A percentile compares a stretch with the other conserved stretches of the same genome.
phyloP scores from a whole-genome alignment of 2,329 filamentous ascomycete species.

The Aspergillus uvarum region DNA sequence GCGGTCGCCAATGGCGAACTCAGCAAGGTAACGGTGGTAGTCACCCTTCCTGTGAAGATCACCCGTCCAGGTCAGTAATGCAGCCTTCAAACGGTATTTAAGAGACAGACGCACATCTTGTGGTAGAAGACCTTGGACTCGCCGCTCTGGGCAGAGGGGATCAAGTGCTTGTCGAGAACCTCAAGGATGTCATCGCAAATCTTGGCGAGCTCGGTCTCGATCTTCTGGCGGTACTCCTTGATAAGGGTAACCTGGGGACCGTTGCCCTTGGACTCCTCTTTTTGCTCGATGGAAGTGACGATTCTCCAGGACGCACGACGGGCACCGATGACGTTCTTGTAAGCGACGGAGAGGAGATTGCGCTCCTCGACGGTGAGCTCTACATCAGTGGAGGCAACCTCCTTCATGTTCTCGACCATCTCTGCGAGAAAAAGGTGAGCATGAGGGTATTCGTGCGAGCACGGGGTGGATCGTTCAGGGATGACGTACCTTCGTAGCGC shows the following conservation, averaged over 20 bases:
- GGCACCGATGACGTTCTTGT: constrained; percentile 98
- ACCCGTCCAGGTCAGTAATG: constrained; percentile 18
- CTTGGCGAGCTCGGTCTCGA: constrained; percentile 92
- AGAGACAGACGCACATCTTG: constrained; percentile 76
- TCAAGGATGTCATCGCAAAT: constrained; percentile 97
- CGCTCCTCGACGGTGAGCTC: constrained; percentile 91
- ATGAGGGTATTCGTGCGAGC: constrained; percentile 5
- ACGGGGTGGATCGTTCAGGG: background rate
- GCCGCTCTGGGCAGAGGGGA: constrained; percentile 88
- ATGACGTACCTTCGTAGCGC: constrained; percentile 93
- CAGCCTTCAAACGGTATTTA: background rate
- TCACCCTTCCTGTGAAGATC: constrained; percentile 80
- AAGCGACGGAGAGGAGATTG: constrained; percentile 94
- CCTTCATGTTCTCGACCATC: constrained; percentile 99
- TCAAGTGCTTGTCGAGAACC: constrained; percentile 89
- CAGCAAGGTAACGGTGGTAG: constrained; percentile 97
- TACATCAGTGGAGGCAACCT: constrained; percentile 82
- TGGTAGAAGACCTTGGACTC: constrained; percentile 99
- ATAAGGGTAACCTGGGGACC: constrained; percentile 85
- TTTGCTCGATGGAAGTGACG: constrained; percentile 97
- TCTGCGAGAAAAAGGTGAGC: constrained; percentile 56
- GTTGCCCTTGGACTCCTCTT: constrained; percentile 99
- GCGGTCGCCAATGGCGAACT: constrained; percentile 92
- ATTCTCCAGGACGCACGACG: constrained; percentile 98
- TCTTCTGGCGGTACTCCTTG: constrained; percentile 98